Evolutionary conservation across 306 rosid species (phyloP).

Genomic region (Dicorynia guianensis): DNA sequence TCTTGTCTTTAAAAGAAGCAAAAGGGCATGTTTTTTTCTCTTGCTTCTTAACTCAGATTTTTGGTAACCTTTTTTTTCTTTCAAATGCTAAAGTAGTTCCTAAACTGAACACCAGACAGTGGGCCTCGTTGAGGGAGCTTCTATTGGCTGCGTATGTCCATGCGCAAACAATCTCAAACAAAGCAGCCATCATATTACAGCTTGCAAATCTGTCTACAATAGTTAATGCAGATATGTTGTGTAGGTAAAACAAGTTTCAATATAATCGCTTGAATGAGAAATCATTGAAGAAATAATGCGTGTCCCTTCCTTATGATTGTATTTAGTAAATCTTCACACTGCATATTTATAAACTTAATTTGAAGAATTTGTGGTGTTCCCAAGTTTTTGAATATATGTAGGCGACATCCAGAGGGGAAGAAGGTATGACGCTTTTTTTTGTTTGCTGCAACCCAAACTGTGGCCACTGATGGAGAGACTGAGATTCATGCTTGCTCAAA

Average conservation of each 20-base stretch:
- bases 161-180: too few species aligned
- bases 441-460: constrained; percentile 93
- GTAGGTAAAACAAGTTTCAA: background rate
- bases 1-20: background rate
- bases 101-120: too few species aligned
- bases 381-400: constrained; percentile 43
- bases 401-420: constrained; percentile 84
- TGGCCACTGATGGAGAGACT: constrained; percentile 77
- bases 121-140: too few species aligned
- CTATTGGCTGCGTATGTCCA: too few species aligned
- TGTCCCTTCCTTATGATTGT: background rate
- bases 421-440: constrained; percentile 73
- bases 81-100: too few species aligned
- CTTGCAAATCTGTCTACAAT: too few species aligned
- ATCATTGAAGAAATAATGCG: background rate
- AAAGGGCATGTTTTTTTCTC: too few species aligned
- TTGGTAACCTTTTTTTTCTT: too few species aligned
- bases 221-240: background rate
- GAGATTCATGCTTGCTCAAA: background rate
- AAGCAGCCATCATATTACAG: too few species aligned
- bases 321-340: background rate
- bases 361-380: constrained; percentile 2
- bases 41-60: too few species aligned
- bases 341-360: constrained; percentile 3
- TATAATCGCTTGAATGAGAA: background rate